Evolutionary conservation across 1,284 basidiomycete genomes (phyloP).

Genomic region (Ustilago loliicola): DNA sequence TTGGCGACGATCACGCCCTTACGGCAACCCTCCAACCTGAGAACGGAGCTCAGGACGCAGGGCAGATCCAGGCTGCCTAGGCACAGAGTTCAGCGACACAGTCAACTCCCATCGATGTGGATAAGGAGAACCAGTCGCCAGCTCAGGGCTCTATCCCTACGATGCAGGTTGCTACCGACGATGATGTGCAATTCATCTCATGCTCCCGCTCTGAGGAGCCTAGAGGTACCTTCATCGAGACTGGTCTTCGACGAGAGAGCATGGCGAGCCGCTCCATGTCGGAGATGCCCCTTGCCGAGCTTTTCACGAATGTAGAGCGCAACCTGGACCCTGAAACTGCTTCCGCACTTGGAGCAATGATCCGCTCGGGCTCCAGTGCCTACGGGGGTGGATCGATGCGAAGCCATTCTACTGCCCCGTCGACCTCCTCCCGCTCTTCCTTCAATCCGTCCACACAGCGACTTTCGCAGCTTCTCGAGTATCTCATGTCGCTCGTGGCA

Average conservation of each 20-base stretch:
- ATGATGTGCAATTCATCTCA: constrained; percentile 1
- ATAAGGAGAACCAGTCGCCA: constrained; percentile 1
- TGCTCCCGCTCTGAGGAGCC: neutral
- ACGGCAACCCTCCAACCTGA: too few relatives aligned
- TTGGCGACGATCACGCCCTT: neutral
- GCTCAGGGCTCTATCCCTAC: neutral
- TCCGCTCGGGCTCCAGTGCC: neutral
- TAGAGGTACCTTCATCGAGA: neutral
- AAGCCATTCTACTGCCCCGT: neutral
- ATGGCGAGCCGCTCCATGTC: neutral
- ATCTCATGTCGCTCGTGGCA: constrained; percentile 7
- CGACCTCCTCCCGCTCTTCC: neutral
- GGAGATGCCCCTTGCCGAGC: neutral
- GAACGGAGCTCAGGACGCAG: neutral
- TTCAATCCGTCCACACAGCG: neutral
- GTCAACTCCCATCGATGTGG: neutral
- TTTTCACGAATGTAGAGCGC: neutral
- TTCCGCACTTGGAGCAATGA: neutral
- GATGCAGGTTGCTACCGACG: neutral
- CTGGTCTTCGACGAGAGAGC: neutral
- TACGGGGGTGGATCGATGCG: neutral
- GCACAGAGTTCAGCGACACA: neutral
- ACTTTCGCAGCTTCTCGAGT: neutral
- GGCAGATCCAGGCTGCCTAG: neutral
- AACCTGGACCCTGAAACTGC: neutral